Base-by-base conservation (phyloP, 306 rosid species). In the Clitoria ternatea region DNA sequence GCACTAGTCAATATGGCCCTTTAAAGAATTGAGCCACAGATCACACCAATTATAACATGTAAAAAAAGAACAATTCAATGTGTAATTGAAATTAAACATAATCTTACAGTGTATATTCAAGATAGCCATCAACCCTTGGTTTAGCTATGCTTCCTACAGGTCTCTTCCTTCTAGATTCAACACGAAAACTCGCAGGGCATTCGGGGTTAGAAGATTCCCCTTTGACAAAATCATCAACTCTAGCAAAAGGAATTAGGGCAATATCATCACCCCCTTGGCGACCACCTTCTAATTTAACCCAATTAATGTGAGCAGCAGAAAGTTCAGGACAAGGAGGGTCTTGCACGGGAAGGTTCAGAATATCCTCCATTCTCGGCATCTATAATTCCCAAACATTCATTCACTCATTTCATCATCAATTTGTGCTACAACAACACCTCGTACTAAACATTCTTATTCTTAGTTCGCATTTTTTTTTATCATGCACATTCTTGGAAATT, bases 41-140 rank as follows among this genome's bases (percentile, higher is more conserved):
- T n/a, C n/a, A n/a, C n/a, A n/a, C n/a, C n/a, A n/a, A n/a, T n/a
- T n/a, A n/a, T n/a, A n/a, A n/a, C n/a, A n/a, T n/a, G n/a, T n/a
- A n/a, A n/a, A n/a, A n/a, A n/a, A n/a, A n/a, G n/a, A n/a, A n/a
- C n/a, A n/a, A n/a, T n/a, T n/a, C n/a, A n/a, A n/a, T n/a, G n/a
- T n/a, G n/a, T n/a, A 72, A 60, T 23, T 17, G 20, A 47, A 49
- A 48, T 4, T 60, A 57, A 74, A 70, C 90, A n/a, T 43, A 52
- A 74, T 53, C 92, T 49, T 74, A 88, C 96, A 88, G 40, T 44
- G 87, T 88, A 67, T 91, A 91, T 47, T 88, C 92, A 33, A 91
- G 97, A 77, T 88, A 88, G 39, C 92, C 90, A 76, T 91, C 97
- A 66, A 91, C 88, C 87, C 96, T 85, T 42, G 96, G 92, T 78